Base-by-base conservation (phyloP, 306 rosid species). In the Alnus rubra region DNA sequence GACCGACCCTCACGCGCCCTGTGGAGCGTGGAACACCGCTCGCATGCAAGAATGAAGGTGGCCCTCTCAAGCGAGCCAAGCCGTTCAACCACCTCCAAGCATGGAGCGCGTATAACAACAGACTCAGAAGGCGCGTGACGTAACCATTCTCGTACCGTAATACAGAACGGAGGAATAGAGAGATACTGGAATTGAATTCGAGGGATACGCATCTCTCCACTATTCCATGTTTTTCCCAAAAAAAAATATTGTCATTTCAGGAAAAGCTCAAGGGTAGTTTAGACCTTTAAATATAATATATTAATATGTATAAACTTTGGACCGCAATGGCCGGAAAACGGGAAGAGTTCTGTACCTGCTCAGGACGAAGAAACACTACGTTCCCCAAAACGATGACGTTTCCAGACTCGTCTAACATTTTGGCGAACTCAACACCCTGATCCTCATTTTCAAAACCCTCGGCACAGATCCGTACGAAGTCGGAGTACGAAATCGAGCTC, bases 381-480 rank as follows among this genome's bases (percentile, higher is more conserved):
- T 83, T 85, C n/a, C 98, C 99, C 72, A 92, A 79, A 69, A 95
- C 90, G 89, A 95, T 90, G 82, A 95, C 97, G 92, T 73, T 86
- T 70, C 98, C 97, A 0, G 89, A 87, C 2, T 90, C 89, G 68
- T 95, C 99, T 76, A 95, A 52, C 72, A 80, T 76, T 86, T 88
- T 90, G 4, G 97, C 96, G 2, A 88, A 90, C 85, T 90, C 92
- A 0, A 18, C 81, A 0, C 96, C 99, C 80, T 88, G 94, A 0
- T 84, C 86, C 33, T 80, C 64, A 52, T 80, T 88, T 80, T 83
- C 82, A 67, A 91, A 91, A 0, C 64, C 77, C 31, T 95, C 91
- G 31, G 39, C 83, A 37, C 98, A 95, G 72, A 93, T 87, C 68
- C 89, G 79, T 35, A 83, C 4, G 6, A 86, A 93, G 49, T 93